Evolutionary conservation across 805 yeast genomes (phyloP).

Genomic region (Wickerhamiella siamensis): DNA sequence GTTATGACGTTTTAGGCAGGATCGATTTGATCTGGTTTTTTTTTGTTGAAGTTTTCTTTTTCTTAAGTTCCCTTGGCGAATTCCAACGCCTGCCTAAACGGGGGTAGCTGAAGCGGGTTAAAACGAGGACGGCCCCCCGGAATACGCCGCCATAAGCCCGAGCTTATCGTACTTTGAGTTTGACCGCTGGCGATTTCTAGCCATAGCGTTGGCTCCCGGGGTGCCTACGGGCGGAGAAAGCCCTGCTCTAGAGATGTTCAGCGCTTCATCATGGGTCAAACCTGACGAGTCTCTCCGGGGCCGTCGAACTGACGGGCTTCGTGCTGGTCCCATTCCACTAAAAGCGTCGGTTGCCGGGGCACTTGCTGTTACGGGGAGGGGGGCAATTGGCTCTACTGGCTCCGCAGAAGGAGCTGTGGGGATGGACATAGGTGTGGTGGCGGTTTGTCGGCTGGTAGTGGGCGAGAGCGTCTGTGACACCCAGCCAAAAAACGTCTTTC

Average conservation of each 20-base stretch:
- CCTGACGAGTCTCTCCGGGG: constrained; percentile 19
- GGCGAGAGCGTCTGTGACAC: constrained; percentile 2
- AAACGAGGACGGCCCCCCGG: constrained; percentile 25
- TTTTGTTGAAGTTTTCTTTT: too few species aligned
- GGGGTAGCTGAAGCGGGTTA: constrained; percentile 1
- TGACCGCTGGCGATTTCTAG: constrained; percentile 3
- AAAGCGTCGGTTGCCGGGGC: not conserved
- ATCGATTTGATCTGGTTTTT: constrained; percentile 6
- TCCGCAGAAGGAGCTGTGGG: constrained; percentile 1
- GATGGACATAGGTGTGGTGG: not conserved
- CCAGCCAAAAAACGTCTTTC: constrained; percentile 7
- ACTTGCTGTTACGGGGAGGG: not conserved
- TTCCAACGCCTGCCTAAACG: too few species aligned
- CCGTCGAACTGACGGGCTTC: constrained; percentile 1
- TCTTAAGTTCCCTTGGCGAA: too few species aligned
- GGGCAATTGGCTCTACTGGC: not conserved
- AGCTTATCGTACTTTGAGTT: constrained; percentile 21
- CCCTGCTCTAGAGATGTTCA: constrained; percentile 25
- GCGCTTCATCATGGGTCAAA: constrained; percentile 25
- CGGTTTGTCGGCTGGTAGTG: constrained; percentile 1
- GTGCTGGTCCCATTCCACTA: not conserved
- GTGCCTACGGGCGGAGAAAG: constrained; percentile 4
- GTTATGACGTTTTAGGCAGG: too few species aligned
- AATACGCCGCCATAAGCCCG: constrained; percentile 27
- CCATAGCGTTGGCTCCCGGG: constrained; percentile 2